Conservation (phyloP, 495 filamentous ascomycete genomes). For the Staphylotrichum longicolle region DNA sequence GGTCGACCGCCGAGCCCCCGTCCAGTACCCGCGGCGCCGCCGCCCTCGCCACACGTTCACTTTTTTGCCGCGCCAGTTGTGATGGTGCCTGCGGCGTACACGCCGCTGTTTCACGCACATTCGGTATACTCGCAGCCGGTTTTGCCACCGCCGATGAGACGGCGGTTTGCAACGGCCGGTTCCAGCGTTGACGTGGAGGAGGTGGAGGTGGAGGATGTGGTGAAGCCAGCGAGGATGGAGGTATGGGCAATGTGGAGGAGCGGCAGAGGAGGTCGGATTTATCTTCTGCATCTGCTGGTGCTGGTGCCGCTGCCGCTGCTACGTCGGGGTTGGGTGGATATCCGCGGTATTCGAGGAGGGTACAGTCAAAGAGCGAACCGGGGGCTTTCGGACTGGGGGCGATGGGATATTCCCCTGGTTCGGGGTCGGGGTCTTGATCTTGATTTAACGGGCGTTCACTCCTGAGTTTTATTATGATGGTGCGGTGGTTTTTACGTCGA, state of each 20-base stretch:
- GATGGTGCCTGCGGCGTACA: constrained; percentile 24
- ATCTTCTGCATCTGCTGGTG: neutral
- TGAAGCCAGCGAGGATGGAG: neutral
- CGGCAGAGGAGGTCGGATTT: neutral
- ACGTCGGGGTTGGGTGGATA: constrained; percentile 9
- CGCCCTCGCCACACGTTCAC: constrained; percentile 3
- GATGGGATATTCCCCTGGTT: neutral
- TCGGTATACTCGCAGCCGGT: neutral
- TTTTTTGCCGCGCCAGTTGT: constrained; percentile 20
- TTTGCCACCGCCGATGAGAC: neutral
- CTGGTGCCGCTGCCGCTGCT: neutral
- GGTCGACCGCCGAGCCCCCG: neutral
- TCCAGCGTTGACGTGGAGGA: neutral
- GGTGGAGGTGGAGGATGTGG: neutral
- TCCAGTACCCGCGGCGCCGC: constrained; percentile 10
- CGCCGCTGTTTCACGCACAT: constrained; percentile 1
- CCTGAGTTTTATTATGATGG: neutral
- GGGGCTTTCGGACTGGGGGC: neutral
- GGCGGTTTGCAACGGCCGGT: neutral
- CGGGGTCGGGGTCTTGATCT: neutral
- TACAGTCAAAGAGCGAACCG: constrained; percentile 40
- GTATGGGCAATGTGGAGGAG: neutral
- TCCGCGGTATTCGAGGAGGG: constrained; percentile 33
- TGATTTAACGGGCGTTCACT: neutral
- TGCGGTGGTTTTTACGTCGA: too few species aligned